phyloP scores from a whole-genome alignment of 768 basidiomycete genomes.

The Cubamyces lactineus region DNA sequence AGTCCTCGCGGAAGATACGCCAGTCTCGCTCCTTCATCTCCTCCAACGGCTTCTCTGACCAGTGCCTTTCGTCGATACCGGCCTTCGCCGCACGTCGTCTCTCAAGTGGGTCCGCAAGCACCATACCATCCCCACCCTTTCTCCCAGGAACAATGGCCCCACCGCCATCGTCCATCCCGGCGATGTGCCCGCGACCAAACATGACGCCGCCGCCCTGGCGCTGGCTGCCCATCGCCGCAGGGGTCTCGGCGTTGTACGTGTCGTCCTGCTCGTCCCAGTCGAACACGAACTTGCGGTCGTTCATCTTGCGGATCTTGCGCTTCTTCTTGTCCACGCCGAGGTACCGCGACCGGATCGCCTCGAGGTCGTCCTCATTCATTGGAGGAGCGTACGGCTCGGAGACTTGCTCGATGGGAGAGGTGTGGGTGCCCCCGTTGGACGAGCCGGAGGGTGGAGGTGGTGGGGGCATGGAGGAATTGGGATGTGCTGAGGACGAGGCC shows the following conservation, averaged over 20 bases:
- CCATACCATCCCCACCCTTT: slow-evolving; percentile 41
- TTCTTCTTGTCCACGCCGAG: slow-evolving; percentile 95
- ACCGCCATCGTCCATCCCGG: slow-evolving; percentile 85
- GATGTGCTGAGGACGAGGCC: slow-evolving; percentile 30
- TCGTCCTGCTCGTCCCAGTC: slow-evolving; percentile 99
- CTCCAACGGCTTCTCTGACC: slow-evolving; percentile 89
- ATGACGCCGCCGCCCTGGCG: slow-evolving; percentile 85
- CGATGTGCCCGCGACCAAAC: slow-evolving; percentile 84
- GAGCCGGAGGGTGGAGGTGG: slow-evolving; percentile 39
- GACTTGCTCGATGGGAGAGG: slow-evolving; percentile 38
- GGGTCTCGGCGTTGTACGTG: slow-evolving; percentile 79
- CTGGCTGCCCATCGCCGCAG: slow-evolving; percentile 68
- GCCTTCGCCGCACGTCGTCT: slow-evolving; percentile 77
- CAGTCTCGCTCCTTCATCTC: slow-evolving; percentile 99
- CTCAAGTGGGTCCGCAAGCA: slow-evolving; percentile 83
- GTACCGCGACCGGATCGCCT: slow-evolving; percentile 88
- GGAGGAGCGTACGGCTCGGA: slow-evolving; percentile 54
- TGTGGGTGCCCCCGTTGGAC: slow-evolving; percentile 22
- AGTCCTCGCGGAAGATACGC: slow-evolving; percentile 99
- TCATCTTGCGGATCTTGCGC: slow-evolving; percentile 92
- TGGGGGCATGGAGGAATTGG: slow-evolving; percentile 54
- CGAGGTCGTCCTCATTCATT: slow-evolving; percentile 81
- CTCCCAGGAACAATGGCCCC: slow-evolving; percentile 41
- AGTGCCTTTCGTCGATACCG: slow-evolving; percentile 93
- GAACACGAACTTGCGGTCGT: slow-evolving; percentile 97